phyloP scores from a whole-genome alignment of 345 rosid species.

The Dovyalis caffra region DNA sequence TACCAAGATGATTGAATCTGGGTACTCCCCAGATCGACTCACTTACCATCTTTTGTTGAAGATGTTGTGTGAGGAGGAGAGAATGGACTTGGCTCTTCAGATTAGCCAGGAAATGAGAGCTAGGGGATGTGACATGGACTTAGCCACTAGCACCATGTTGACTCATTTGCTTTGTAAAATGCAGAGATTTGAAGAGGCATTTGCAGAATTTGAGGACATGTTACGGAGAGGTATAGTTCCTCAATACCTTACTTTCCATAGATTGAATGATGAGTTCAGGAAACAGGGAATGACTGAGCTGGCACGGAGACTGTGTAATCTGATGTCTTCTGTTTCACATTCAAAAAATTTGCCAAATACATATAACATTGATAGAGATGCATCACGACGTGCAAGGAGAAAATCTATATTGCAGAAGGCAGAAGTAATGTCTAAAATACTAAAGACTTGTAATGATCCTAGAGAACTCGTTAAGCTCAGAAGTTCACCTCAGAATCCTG shows the following conservation, averaged over 20 bases:
- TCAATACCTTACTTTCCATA: conserved; percentile 66
- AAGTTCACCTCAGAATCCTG: conserved; percentile 14
- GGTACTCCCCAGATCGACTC: conserved; percentile 61
- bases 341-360: conserved; percentile 61
- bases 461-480: conserved; percentile 34
- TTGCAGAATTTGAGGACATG: conserved; percentile 60
- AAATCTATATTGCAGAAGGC: conserved; percentile 61
- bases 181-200: conserved; percentile 69
- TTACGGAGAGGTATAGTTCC: conserved; percentile 70
- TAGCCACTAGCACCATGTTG: conserved; percentile 63
- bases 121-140: conserved; percentile 68
- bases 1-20: conserved; percentile 71
- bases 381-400: conserved; percentile 40
- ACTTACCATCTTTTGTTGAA: conserved; percentile 79
- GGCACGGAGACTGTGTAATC: conserved; percentile 44
- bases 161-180: conserved; percentile 63
- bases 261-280: conserved; percentile 57
- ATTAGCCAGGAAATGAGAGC: conserved; percentile 74
- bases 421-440: conserved; percentile 66
- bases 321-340: conserved; percentile 69
- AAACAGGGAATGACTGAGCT: conserved; percentile 53
- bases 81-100: conserved; percentile 62
- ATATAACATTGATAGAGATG: conserved; percentile 28
- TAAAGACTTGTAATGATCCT: conserved; percentile 64
- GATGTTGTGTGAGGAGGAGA: conserved; percentile 75